A percentile compares a stretch with the other conserved stretches of the same genome.
Evolutionary conservation across 768 basidiomycete genomes (phyloP).

Genomic region (Leccinum variicolor): DNA sequence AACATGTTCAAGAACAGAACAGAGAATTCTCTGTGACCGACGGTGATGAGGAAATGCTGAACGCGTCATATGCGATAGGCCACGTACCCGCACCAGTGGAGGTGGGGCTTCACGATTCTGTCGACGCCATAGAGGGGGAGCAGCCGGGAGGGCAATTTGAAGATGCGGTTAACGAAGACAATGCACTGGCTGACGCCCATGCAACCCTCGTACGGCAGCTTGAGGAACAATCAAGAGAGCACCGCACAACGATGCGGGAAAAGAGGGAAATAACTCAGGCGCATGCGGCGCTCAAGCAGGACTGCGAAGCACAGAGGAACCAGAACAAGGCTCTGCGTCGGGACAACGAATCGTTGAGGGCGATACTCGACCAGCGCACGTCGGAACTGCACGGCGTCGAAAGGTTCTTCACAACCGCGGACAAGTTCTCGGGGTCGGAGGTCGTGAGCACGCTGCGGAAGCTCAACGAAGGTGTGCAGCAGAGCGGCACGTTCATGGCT

Average conservation of each 20-base stretch:
- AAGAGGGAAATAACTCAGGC: background rate
- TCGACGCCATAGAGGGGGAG: too few relatives aligned
- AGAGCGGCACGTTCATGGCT: conserved; percentile 42
- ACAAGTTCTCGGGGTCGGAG: conserved; percentile 42
- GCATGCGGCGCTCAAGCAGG: background rate
- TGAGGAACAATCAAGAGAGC: conserved; percentile 4
- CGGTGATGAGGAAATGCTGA: background rate
- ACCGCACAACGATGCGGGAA: background rate
- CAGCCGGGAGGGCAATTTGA: background rate
- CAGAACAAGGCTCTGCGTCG: conserved; percentile 3
- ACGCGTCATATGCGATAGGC: background rate
- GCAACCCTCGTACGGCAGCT: background rate
- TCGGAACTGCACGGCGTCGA: conserved; percentile 41
- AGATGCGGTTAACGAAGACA: background rate
- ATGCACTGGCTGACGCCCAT: background rate
- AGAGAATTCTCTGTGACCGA: background rate
- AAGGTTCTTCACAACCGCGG: conserved; percentile 40
- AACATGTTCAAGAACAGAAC: background rate
- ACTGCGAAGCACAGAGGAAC: conserved; percentile 10
- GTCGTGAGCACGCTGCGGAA: conserved; percentile 39
- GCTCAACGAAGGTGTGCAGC: conserved; percentile 46
- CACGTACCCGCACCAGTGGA: background rate
- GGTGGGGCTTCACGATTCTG: background rate
- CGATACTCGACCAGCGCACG: conserved; percentile 37
- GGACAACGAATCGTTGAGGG: conserved; percentile 7